Conservation (phyloP, 306 rosid species). For the Vicia sativa region DNA sequence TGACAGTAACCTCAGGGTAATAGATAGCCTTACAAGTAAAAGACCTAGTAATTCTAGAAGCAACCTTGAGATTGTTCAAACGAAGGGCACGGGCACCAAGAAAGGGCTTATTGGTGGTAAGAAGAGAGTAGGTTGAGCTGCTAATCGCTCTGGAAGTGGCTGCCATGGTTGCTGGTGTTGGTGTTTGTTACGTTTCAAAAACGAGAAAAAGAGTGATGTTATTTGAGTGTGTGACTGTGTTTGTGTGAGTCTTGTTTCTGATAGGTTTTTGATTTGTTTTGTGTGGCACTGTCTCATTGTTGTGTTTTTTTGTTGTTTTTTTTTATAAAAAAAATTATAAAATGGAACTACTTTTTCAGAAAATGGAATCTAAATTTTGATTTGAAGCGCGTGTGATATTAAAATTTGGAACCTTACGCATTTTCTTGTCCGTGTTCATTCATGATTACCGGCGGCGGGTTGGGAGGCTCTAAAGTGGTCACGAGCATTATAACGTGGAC, state of each 20-base stretch:
- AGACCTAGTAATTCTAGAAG: slow-evolving; percentile 42
- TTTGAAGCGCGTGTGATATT: slow-evolving; percentile 3
- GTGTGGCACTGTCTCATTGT: slow-evolving; percentile 25
- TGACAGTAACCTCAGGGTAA: slow-evolving; percentile 64
- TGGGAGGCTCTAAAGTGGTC: too few relatives aligned
- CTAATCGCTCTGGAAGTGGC: slow-evolving; percentile 74
- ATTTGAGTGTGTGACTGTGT: neutral
- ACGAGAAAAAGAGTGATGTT: neutral
- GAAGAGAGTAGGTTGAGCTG: slow-evolving; percentile 48
- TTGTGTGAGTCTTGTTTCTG: slow-evolving; percentile 16
- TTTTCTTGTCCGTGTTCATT: neutral
- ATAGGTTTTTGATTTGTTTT: slow-evolving; percentile 27
- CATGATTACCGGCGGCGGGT: too few relatives aligned
- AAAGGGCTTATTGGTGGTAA: slow-evolving; percentile 45
- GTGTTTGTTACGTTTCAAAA: neutral
- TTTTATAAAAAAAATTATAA: too few relatives aligned
- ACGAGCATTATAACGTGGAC: too few relatives aligned
- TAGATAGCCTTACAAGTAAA: slow-evolving; percentile 74
- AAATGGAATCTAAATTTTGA: neutral
- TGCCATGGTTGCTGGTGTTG: slow-evolving; percentile 56
- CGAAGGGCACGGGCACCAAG: slow-evolving; percentile 28
- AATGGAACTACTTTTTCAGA: neutral
- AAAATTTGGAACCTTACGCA: neutral
- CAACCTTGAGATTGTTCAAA: slow-evolving; percentile 40
- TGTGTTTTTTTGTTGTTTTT: neutral